Evolutionary conservation across 306 rosid species (phyloP).

Genomic region (Vigna unguiculata): DNA sequence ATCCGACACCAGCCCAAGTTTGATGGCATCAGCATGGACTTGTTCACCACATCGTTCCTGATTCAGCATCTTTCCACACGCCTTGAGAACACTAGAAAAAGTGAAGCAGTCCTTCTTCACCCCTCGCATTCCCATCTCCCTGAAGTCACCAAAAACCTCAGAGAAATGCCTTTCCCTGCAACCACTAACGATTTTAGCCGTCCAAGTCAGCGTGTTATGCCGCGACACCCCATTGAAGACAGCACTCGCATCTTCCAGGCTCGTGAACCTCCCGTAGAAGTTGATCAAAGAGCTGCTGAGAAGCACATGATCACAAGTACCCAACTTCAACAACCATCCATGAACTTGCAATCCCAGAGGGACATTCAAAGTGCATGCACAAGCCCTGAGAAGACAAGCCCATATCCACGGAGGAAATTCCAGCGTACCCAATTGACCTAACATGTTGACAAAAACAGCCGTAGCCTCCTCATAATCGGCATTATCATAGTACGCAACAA

Average conservation of each 20-base stretch:
- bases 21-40: slow-evolving; percentile 62
- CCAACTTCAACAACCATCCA: slow-evolving; percentile 54
- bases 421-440: slow-evolving; percentile 37
- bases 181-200: slow-evolving; percentile 54
- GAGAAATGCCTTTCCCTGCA: slow-evolving; percentile 57
- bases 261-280: slow-evolving; percentile 61
- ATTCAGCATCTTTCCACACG: slow-evolving; percentile 62
- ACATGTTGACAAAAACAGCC: slow-evolving; percentile 45
- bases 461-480: slow-evolving; percentile 42
- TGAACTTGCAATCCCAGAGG: slow-evolving; percentile 66
- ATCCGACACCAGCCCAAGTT: slow-evolving; percentile 56
- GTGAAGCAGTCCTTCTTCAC: slow-evolving; percentile 59
- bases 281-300: slow-evolving; percentile 56
- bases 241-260: slow-evolving; percentile 52
- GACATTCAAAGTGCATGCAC: slow-evolving; percentile 51
- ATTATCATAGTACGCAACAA: slow-evolving; percentile 47
- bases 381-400: slow-evolving; percentile 56
- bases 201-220: slow-evolving; percentile 58
- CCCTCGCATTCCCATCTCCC: slow-evolving; percentile 62
- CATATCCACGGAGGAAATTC: slow-evolving; percentile 59
- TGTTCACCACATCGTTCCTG: slow-evolving; percentile 56
- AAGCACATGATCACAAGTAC: slow-evolving; percentile 41
- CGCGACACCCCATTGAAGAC: slow-evolving; percentile 47
- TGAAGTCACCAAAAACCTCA: slow-evolving; percentile 54
- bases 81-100: slow-evolving; percentile 67